A percentile compares a stretch with the other conserved stretches of the same genome.
Conservation (phyloP, 441 rosid species). For the Gossypium trilobum region DNA sequence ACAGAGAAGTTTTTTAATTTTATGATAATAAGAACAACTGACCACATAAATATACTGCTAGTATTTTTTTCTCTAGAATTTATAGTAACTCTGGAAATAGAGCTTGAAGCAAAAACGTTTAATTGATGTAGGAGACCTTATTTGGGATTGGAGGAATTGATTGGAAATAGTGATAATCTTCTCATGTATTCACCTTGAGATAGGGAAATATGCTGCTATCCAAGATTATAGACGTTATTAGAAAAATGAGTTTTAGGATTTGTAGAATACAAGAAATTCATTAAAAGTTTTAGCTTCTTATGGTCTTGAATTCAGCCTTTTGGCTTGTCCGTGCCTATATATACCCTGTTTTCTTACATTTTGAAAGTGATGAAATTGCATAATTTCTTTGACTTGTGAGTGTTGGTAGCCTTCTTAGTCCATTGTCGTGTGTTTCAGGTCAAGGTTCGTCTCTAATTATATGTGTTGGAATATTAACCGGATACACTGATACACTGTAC, state of each 20-base stretch:
- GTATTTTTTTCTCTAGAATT: neutral
- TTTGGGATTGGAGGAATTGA: neutral
- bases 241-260: neutral
- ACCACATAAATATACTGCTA: neutral
- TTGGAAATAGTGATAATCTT: neutral
- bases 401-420: constrained; percentile 4
- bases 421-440: constrained; percentile 39
- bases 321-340: neutral
- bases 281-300: neutral
- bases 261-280: neutral
- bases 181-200: neutral
- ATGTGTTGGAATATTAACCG: constrained; percentile 87
- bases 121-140: neutral
- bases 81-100: neutral
- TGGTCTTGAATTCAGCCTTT: neutral
- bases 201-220: neutral
- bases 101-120: neutral
- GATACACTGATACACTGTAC: constrained; percentile 80
- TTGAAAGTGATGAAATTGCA: constrained; percentile 8
- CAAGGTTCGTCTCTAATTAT: constrained; percentile 85
- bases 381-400: neutral
- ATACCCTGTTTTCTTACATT: neutral
- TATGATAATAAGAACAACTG: neutral
- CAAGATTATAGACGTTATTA: neutral
- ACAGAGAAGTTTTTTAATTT: neutral